A percentile compares a stretch with the other conserved stretches of the same genome.
phyloP scores from a whole-genome alignment of 495 filamentous ascomycete genomes.

The Penicillium daleae region DNA sequence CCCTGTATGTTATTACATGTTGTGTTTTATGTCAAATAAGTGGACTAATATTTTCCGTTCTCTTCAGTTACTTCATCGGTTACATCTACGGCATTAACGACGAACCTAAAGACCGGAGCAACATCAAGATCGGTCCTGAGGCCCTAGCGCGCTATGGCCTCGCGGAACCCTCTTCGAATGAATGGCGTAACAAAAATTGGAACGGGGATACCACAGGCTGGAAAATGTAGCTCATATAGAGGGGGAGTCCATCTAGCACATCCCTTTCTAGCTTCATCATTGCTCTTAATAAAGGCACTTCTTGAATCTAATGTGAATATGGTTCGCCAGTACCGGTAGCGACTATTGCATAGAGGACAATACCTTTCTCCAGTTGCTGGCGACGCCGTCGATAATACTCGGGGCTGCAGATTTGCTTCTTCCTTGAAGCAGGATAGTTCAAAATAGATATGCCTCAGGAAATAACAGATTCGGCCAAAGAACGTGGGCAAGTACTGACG shows the following conservation, averaged over 20 bases:
- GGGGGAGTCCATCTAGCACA: conserved; percentile 8
- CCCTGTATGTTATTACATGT: conserved; percentile 20
- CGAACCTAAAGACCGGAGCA: conserved; percentile 10
- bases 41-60: conserved; percentile 9
- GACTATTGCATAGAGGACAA: too few species aligned
- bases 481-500: too few species aligned
- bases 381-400: too few species aligned
- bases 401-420: too few species aligned
- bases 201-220: conserved; percentile 15
- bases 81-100: conserved; percentile 9
- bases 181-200: conserved; percentile 14
- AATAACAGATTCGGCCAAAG: too few species aligned
- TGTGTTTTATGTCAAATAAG: conserved; percentile 11
- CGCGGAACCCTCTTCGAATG: conserved; percentile 15
- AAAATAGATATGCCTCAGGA: too few species aligned
- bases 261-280: conserved; percentile 11
- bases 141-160: conserved; percentile 18
- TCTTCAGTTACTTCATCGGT: conserved; percentile 21
- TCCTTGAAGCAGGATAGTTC: too few species aligned
- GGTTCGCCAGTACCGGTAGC: not conserved
- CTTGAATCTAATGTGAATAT: conserved; percentile 4
- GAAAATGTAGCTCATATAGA: conserved; percentile 15
- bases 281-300: conserved; percentile 1
- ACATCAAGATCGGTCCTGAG: conserved; percentile 12
- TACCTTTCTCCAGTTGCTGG: too few species aligned